Base-by-base conservation (phyloP, 2,329 filamentous ascomycete species). In the Exophiala xenobiotica region DNA sequence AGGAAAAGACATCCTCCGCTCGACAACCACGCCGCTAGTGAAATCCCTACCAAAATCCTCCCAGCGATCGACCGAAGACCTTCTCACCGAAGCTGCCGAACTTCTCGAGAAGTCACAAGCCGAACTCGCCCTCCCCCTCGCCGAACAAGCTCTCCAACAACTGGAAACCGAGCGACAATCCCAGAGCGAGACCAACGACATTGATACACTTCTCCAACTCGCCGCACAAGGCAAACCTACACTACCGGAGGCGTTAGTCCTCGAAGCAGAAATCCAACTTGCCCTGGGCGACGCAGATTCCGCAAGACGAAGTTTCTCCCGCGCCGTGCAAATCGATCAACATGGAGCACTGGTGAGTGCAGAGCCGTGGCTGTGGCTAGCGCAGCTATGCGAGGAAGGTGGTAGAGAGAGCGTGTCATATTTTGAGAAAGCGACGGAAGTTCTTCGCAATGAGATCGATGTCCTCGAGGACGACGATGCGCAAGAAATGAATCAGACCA, bases 191-290 rank as follows among this genome's bases (percentile, higher is more conserved):
- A n/a, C n/a, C n/a, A n/a, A n/a, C n/a, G 58, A 59, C 16, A 54
- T 53, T n/a, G 59, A 61, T 27, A 40, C 49, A 5, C 50, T 62
- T 6, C 49, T 62, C 19, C 51, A 53, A 46, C 39, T 55, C n/a
- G 58, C 60, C 6, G 58, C 60, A 8, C 49, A 57, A 41, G 60
- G 54, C 12, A 51, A 60, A 46, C 47, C 58, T 14, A 62, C 60
- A 2, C 54, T 62, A n/a, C 60, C 60, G 3, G 33, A 84, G 8
- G 86, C 87, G 1, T 73, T 91, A 43, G 88, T 86, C 60, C 74
- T 95, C 26, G 78, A 93, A 18, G 91, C 87, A 48, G 88, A 95
- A 63, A 89, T 95, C 64, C 79, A 83, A 62, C 79, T 96, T 50
- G 90, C 96, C 66, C 72, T 88, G 2, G 91, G 93, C 56, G 88